Evolutionary conservation across 2,329 filamentous ascomycete genomes (phyloP).

Genomic region (Clonostachys rhizophaga): DNA sequence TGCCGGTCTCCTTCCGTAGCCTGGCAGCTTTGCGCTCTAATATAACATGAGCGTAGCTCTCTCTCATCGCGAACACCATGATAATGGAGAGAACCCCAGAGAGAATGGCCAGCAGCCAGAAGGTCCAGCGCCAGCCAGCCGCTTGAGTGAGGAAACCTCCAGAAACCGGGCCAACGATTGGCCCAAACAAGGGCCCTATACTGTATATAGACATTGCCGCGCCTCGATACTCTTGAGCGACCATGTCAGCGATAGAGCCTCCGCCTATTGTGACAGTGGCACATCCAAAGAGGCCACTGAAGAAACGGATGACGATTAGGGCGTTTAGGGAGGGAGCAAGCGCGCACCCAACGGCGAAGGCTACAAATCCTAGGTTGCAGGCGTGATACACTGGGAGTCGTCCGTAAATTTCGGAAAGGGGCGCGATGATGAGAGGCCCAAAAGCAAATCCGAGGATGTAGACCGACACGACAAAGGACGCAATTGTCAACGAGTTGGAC

Average conservation of each 20-base stretch:
- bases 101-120: slow-evolving; percentile 40
- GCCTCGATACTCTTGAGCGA: slow-evolving; percentile 37
- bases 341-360: slow-evolving; percentile 47
- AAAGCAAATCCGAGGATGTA: slow-evolving; percentile 46
- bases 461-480: slow-evolving; percentile 29
- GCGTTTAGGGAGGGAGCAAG: slow-evolving; percentile 38
- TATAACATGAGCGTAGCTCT: slow-evolving; percentile 34
- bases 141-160: slow-evolving; percentile 36
- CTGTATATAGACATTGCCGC: slow-evolving; percentile 41
- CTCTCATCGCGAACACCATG: slow-evolving; percentile 19
- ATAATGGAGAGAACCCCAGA: background rate
- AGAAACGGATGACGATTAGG: slow-evolving; percentile 41
- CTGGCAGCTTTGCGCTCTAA: slow-evolving; percentile 32
- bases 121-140: slow-evolving; percentile 47
- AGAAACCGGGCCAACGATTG: slow-evolving; percentile 41
- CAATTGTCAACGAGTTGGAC: slow-evolving; percentile 33
- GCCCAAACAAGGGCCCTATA: slow-evolving; percentile 43
- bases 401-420: slow-evolving; percentile 45
- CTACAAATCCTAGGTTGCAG: slow-evolving; percentile 40
- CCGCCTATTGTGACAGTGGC: slow-evolving; percentile 41
- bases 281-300: slow-evolving; percentile 27
- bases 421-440: slow-evolving; percentile 47
- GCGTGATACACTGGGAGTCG: slow-evolving; percentile 35
- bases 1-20: slow-evolving; percentile 35
- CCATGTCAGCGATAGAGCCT: slow-evolving; percentile 45